Evolutionary conservation across 495 filamentous ascomycete species (phyloP), one percentile per base, ranked within the genome.

Genomic region (Xylaria bambusicola): DNA sequence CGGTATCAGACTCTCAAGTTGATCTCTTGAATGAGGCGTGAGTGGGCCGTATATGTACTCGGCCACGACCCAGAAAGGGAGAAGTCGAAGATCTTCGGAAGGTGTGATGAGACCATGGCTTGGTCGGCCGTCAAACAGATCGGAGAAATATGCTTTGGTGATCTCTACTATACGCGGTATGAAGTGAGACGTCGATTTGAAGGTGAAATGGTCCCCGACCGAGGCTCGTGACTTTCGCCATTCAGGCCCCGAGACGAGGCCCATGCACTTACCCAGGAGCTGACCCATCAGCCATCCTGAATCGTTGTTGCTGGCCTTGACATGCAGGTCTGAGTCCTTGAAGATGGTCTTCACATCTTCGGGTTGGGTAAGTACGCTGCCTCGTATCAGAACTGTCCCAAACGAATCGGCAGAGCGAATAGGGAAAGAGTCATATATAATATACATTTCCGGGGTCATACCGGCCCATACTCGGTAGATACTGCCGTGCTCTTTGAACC

Each of bases 241-340:
- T 13, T 65, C 26, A 6, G 49, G n/a, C 2, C 62, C 54, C 33
- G 61, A 73, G 27, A 77, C 56, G 2, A 79, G 50, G 1, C 74
- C 76, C 0, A 78, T 36, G 54, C 74, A 77, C 33, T 65, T 18
- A 23, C 77, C 77, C 4, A 79, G 66, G 5, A 78, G 46, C 52
- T 71, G 47, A 18, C 64, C 57, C 56, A 77, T 61, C 0, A 75
- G 48, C 47, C 61, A 74, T 20, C 75, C 75, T 0, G 67, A 31
- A 56, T 73, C 60, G 52, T 68, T 71, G 48, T 64, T 59, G 8
- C 18, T 8, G 6, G 73, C 67, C 41, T 73, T 75, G 58, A 18
- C 13, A 48, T 75, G 71, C 51, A 42, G 58, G 52, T 71, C 44
- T 0, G 73, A 75, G 53, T 74, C 70, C 40, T 63, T 64, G 61